phyloP scores from a whole-genome alignment of 2,329 filamentous ascomycete species.

The Ceratocystis variospora region DNA sequence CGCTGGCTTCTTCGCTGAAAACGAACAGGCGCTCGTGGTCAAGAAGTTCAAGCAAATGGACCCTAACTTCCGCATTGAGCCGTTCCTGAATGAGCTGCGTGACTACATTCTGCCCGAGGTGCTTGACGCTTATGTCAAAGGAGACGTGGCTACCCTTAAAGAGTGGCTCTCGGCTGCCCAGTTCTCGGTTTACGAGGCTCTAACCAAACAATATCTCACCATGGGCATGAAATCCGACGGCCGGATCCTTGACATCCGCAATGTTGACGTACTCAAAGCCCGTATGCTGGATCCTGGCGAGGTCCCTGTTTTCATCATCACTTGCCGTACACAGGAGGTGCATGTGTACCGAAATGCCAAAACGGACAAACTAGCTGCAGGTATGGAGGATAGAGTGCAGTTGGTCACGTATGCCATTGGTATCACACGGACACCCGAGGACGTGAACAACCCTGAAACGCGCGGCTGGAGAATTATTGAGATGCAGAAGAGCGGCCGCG shows the following conservation, averaged over 20 bases:
- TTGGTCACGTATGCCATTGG: conserved; percentile 97
- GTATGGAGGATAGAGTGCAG: conserved; percentile 98
- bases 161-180: conserved; percentile 94
- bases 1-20: conserved; percentile 93
- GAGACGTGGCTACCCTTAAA: conserved; percentile 78
- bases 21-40: conserved; percentile 93
- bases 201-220: conserved; percentile 90
- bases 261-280: conserved; percentile 76
- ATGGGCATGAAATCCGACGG: conserved; percentile 90
- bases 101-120: conserved; percentile 98
- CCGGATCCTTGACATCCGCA: conserved; percentile 84
- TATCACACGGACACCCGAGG: conserved; percentile 82
- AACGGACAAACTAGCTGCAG: conserved; percentile 74
- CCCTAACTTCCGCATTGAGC: conserved; percentile 84
- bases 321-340: conserved; percentile 90
- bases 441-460: conserved; percentile 93
- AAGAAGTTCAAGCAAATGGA: conserved; percentile 97
- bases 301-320: conserved; percentile 92
- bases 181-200: conserved; percentile 90
- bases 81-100: conserved; percentile 86
- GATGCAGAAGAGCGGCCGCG: conserved; percentile 92
- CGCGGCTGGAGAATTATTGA: conserved; percentile 95
- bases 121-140: conserved; percentile 94
- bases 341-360: conserved; percentile 94
- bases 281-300: conserved; percentile 73